These are phyloP conservation scores for Acephala macrosclerotiorum DNA, from an alignment of 2,329 filamentous ascomycete species.

Conservation along the genomic window DNA sequence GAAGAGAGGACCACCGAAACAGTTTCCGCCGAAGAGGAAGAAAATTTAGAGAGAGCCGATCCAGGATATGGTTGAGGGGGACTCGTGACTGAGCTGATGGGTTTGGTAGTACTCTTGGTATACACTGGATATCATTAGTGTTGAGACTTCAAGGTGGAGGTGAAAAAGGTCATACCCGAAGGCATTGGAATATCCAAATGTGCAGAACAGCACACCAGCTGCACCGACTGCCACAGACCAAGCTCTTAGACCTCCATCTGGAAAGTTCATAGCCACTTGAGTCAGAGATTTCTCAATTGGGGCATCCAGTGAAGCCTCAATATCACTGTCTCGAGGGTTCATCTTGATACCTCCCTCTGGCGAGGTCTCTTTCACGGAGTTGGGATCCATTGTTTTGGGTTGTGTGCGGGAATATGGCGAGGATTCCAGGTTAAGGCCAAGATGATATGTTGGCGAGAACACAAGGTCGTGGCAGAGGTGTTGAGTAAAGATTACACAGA, in stretches of 20 bases:
- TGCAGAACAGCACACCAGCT: slow-evolving; percentile 52
- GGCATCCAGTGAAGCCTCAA: not conserved
- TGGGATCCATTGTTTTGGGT: too few species aligned
- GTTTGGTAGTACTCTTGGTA: slow-evolving; percentile 65
- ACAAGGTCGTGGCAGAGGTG: too few species aligned
- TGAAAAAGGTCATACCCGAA: slow-evolving; percentile 50
- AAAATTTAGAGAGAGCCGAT: slow-evolving; percentile 64
- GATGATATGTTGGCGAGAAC: too few species aligned
- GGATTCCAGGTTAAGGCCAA: too few species aligned
- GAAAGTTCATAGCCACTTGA: slow-evolving; percentile 47
- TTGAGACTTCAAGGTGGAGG: not conserved
- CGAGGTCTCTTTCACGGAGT: too few species aligned
- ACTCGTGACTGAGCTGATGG: slow-evolving; percentile 54
- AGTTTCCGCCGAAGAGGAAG: slow-evolving; percentile 56
- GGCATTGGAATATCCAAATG: slow-evolving; percentile 57
- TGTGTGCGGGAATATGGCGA: too few species aligned
- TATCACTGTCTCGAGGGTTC: slow-evolving; percentile 1
- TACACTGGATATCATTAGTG: slow-evolving; percentile 46
- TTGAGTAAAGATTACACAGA: too few species aligned
- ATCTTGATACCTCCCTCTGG: not conserved
- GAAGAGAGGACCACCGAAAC: slow-evolving; percentile 65
- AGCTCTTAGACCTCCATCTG: slow-evolving; percentile 63
- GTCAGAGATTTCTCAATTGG: slow-evolving; percentile 4
- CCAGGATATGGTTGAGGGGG: slow-evolving; percentile 63
- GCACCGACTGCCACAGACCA: slow-evolving; percentile 59